A percentile compares a stretch with the other conserved stretches of the same genome.
These are phyloP conservation scores for Fusarium sp. DNA, from an alignment of 2,329 filamentous ascomycete genomes.

Conservation along the genomic window DNA sequence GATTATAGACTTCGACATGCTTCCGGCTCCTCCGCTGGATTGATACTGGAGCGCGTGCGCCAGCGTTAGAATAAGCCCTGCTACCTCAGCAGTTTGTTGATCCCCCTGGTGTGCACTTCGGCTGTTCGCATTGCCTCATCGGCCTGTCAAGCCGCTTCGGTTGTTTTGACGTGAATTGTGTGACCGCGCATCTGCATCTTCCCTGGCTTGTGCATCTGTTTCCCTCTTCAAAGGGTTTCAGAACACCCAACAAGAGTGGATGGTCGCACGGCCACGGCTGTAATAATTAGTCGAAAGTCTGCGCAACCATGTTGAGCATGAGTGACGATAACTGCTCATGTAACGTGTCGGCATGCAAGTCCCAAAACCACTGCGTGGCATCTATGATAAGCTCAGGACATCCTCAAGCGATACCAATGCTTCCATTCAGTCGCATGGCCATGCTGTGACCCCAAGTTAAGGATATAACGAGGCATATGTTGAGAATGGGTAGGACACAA, in stretches of 20 bases:
- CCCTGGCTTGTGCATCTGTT: constrained; percentile 31
- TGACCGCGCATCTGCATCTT: constrained; percentile 32
- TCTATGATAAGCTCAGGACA: neutral
- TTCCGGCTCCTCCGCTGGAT: constrained; percentile 27
- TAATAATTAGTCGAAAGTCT: constrained; percentile 14
- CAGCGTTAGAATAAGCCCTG: neutral
- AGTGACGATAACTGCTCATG: constrained; percentile 12
- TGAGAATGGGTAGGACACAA: neutral
- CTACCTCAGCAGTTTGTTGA: constrained; percentile 7
- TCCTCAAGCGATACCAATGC: neutral
- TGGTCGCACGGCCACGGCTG: constrained; percentile 21
- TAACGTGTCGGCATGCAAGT: constrained; percentile 6
- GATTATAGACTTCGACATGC: constrained; percentile 10
- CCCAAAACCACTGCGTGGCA: constrained; percentile 1
- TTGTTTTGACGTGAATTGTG: constrained; percentile 44
- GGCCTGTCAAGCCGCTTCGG: constrained; percentile 32
- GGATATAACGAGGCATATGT: neutral
- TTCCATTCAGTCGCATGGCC: neutral
- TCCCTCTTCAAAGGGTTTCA: constrained; percentile 15
- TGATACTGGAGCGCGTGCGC: constrained; percentile 5
- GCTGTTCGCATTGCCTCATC: constrained; percentile 39
- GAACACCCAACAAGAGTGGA: constrained; percentile 15
- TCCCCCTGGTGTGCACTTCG: constrained; percentile 28
- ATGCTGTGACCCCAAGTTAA: constrained; percentile 12
- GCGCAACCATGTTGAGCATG: constrained; percentile 19